These are phyloP conservation scores for Termitomyces sp. DNA, from an alignment of 768 basidiomycete genomes.

Conservation along the genomic window DNA sequence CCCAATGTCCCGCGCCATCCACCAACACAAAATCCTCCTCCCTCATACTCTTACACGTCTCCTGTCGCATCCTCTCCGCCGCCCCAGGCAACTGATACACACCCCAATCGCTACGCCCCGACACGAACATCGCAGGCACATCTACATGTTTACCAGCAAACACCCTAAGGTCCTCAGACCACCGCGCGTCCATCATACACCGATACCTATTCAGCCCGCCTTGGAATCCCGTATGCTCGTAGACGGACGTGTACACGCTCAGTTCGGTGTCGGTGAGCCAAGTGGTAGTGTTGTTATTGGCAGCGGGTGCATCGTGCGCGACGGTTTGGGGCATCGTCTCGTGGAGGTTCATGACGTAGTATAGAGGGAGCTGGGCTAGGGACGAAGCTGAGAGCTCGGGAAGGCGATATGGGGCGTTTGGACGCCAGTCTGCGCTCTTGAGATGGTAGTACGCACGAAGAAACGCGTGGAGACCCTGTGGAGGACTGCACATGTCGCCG, in stretches of 20 bases:
- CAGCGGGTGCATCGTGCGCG: constrained; percentile 24
- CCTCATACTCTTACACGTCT: constrained; percentile 28
- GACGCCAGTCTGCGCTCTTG: constrained; percentile 50
- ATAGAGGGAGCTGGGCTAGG: constrained; percentile 42
- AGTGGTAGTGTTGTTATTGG: constrained; percentile 14
- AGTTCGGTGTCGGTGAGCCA: constrained; percentile 51
- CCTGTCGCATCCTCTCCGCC: constrained; percentile 36
- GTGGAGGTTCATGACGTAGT: constrained; percentile 56
- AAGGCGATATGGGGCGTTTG: constrained; percentile 35
- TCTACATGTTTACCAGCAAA: constrained; percentile 41
- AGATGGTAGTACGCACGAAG: constrained; percentile 51
- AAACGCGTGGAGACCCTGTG: constrained; percentile 40
- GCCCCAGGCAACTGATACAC: constrained; percentile 49
- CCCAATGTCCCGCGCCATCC: constrained; percentile 58
- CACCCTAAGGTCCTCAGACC: constrained; percentile 33
- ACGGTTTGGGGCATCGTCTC: constrained; percentile 49
- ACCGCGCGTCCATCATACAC: constrained; percentile 26
- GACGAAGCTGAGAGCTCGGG: constrained; percentile 23
- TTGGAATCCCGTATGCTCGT: constrained; percentile 45
- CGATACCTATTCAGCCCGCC: constrained; percentile 60
- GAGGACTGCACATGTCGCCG: constrained; percentile 34
- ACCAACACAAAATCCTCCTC: constrained; percentile 45
- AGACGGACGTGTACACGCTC: constrained; percentile 43
- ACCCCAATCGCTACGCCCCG: constrained; percentile 56
- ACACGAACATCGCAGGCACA: constrained; percentile 52